Percentiles rank a stretch among this genome's conserved stretches.
phyloP scores from a whole-genome alignment of 768 basidiomycete genomes.

The Lactarius psammicola region DNA sequence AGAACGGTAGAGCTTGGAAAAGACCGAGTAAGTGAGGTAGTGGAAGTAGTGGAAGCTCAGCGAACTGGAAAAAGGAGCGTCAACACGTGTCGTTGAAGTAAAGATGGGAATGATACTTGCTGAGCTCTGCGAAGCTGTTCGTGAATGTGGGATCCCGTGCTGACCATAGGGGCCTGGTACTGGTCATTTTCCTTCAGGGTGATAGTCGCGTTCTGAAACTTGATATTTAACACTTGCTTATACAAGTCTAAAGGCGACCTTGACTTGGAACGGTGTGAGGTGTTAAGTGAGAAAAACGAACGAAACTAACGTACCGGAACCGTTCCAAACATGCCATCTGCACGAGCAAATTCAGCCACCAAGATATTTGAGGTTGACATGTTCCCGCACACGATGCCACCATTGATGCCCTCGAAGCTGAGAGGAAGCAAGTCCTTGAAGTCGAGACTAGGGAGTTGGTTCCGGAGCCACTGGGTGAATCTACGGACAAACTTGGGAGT shows the following conservation, averaged over 20 bases:
- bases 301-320: conserved; percentile 54
- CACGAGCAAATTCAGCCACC: conserved; percentile 76
- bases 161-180: conserved; percentile 64
- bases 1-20: conserved; percentile 27
- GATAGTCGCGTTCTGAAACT: conserved; percentile 62
- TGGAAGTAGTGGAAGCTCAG: conserved; percentile 19
- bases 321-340: conserved; percentile 77
- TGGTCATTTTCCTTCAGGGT: conserved; percentile 73
- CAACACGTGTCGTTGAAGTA: neutral
- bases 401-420: conserved; percentile 73
- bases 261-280: conserved; percentile 47
- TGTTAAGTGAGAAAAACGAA: neutral
- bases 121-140: conserved; percentile 51
- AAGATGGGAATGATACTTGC: neutral
- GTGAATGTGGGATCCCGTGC: conserved; percentile 62
- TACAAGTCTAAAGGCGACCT: conserved; percentile 79
- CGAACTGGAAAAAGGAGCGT: conserved; percentile 21
- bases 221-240: conserved; percentile 74
- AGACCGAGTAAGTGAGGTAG: conserved; percentile 21
- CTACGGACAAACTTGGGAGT: conserved; percentile 39
- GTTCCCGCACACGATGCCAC: conserved; percentile 84
- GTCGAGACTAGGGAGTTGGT: conserved; percentile 68
- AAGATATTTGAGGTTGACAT: conserved; percentile 79
- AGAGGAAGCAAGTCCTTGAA: conserved; percentile 85
- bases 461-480: conserved; percentile 50